A percentile compares a stretch with the other conserved stretches of the same genome.
Conservation (phyloP, 176 grass and related monocot species). For the Saccharum spontaneum region DNA sequence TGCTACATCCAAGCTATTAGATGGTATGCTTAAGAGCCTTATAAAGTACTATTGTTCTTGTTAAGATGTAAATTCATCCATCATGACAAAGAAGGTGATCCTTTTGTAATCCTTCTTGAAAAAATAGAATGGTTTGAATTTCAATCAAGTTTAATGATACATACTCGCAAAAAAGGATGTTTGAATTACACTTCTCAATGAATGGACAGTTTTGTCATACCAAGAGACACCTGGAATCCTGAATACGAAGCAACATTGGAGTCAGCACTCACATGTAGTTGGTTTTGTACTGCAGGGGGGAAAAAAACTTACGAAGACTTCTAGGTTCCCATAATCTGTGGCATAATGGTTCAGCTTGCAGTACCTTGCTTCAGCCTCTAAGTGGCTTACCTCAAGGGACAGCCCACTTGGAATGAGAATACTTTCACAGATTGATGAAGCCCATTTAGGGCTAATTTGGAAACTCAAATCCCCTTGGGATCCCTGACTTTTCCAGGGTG, state of each 20-base stretch:
- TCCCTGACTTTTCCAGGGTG: too few species aligned
- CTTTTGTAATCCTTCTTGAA: constrained; percentile 8
- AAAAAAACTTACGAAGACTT: background rate
- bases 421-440: background rate
- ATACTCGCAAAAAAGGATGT: background rate
- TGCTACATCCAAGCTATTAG: constrained; percentile 15
- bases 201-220: constrained; percentile 10
- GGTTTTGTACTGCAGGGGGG: background rate
- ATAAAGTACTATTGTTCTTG: constrained; percentile 10
- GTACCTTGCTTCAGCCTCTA: constrained; percentile 25
- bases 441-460: background rate
- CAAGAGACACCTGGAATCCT: constrained; percentile 24
- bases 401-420: background rate
- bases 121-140: constrained; percentile 7
- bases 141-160: constrained; percentile 7
- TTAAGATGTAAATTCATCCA: constrained; percentile 22
- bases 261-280: background rate
- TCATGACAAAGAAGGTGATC: constrained; percentile 29
- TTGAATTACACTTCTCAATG: background rate
- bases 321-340: background rate
- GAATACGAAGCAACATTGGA: background rate
- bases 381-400: background rate
- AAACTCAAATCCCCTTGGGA: too few species aligned
- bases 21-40: constrained; percentile 4
- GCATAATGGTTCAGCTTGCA: constrained; percentile 9